Base-by-base conservation (phyloP, 2,329 filamentous ascomycete species). In the Colletotrichum abscissum region DNA sequence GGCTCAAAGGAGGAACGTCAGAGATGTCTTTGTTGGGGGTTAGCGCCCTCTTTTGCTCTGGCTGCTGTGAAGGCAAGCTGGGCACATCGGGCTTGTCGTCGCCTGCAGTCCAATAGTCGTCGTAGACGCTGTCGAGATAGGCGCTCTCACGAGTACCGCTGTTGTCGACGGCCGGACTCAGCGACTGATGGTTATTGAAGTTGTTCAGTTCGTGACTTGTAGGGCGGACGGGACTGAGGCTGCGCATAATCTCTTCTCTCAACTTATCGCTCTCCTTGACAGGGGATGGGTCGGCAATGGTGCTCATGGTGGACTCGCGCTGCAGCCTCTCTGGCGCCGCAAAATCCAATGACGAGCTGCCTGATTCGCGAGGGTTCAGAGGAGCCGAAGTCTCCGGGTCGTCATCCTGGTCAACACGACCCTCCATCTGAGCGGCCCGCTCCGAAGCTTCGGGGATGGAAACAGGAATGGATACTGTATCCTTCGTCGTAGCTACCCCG, bases 211-310 rank as follows among this genome's bases (percentile, higher is more conserved):
- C 71, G 19, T 49, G 42, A n/a, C 62, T 59, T 24, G 74, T 75
- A 4, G 82, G 77, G 35, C 82, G 82, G 14, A 84, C 79, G 0
- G 91, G 88, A 67, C 87, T 91, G 2, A 95, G 84, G 55, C 91
- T 93, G 71, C 89, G 90, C 66, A 94, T 90, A 67, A 95, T 95
- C 77, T 95, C 94, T 72, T 94, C 92, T 33, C 91, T 88, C 59
- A 95, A 80, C 69, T 89, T 86, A 76, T 95, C 93, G 77, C 89
- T 95, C 77, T 95, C 93, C 76, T 92, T 90, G 72, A 92, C 85
- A 35, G 90, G 87, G 0, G 88, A 87, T 8, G 83, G 84, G 8
- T 86, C 86, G 11, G 86, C 86, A 11, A 83, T 78, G 0, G 87
- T 88, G 77, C 87, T 89, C 60, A 86, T 80, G 0, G 86, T 87